phyloP scores from a whole-genome alignment of 1,284 basidiomycete species.

The Apiotrichum veenhuisii region DNA sequence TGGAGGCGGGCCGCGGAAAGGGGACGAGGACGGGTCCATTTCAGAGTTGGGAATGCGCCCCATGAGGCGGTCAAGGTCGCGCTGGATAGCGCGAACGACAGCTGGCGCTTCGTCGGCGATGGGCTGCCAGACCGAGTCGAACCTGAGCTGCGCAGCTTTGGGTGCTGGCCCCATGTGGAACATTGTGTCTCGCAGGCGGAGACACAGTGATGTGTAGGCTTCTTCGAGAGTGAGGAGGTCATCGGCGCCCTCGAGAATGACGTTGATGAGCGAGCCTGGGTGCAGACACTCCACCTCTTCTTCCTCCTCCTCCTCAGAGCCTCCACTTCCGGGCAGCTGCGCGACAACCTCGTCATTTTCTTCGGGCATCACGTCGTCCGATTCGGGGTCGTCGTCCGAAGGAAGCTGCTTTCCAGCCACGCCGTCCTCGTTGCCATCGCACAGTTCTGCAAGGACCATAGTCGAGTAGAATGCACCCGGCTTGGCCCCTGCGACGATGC shows the following conservation, averaged over 20 bases:
- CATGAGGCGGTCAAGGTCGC: conserved; percentile 39
- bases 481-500: conserved; percentile 34
- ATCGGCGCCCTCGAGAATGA: conserved; percentile 42
- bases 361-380: conserved; percentile 25
- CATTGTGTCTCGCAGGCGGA: conserved; percentile 26
- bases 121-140: conserved; percentile 15
- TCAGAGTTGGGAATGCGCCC: conserved; percentile 37
- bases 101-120: conserved; percentile 41
- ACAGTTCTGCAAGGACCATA: conserved; percentile 12
- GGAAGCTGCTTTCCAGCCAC: background rate
- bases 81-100: conserved; percentile 40
- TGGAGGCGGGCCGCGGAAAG: conserved; percentile 24
- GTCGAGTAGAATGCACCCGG: conserved; percentile 1
- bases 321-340: conserved; percentile 12
- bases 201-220: conserved; percentile 37
- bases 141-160: background rate
- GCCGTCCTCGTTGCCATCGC: conserved; percentile 13
- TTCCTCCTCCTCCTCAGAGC: conserved; percentile 38
- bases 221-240: conserved; percentile 47
- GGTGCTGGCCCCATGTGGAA: conserved; percentile 16
- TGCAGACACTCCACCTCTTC: conserved; percentile 34
- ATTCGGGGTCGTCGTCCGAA: conserved; percentile 25
- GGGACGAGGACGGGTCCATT: conserved; percentile 20
- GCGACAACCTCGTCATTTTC: background rate
- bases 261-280: conserved; percentile 32